Conservation (phyloP, 768 basidiomycete species). For the Aureoboletus auriporus region DNA sequence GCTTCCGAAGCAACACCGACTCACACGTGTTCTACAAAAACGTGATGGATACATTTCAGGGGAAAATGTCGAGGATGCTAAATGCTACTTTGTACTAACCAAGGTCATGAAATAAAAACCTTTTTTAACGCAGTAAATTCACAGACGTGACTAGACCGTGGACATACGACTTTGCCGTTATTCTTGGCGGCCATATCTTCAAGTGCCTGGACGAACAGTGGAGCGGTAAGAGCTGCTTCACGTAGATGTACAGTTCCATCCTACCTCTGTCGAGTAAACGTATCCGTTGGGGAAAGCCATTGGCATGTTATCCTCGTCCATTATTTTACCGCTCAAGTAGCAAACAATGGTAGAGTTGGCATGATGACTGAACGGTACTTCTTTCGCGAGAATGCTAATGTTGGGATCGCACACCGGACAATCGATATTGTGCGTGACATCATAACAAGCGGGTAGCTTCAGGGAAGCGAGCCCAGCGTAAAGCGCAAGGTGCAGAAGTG, state of each 20-base stretch:
- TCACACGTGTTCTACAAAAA: constrained; percentile 13
- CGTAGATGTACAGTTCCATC: constrained; percentile 23
- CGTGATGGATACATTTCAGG: too few species aligned
- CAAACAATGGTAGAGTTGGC: constrained; percentile 96
- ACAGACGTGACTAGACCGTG: constrained; percentile 63
- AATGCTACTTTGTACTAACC: background rate
- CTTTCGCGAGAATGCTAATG: constrained; percentile 70
- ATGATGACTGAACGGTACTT: constrained; percentile 92
- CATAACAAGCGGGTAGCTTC: constrained; percentile 83
- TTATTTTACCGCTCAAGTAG: constrained; percentile 83
- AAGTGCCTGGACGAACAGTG: constrained; percentile 53
- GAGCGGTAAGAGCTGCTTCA: constrained; percentile 11
- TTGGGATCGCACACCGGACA: constrained; percentile 89
- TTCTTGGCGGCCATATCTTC: constrained; percentile 84
- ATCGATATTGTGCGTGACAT: constrained; percentile 66
- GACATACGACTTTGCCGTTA: constrained; percentile 79
- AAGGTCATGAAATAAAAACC: constrained; percentile 82
- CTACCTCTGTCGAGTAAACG: constrained; percentile 90
- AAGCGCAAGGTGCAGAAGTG: constrained; percentile 81
- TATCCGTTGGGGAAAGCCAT: constrained; percentile 88
- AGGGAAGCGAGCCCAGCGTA: constrained; percentile 90
- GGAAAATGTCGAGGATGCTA: background rate
- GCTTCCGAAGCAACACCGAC: constrained; percentile 20
- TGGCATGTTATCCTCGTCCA: constrained; percentile 92
- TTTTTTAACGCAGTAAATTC: constrained; percentile 69